Conservation (phyloP, 345 rosid genomes). For the Pistacia vera region DNA sequence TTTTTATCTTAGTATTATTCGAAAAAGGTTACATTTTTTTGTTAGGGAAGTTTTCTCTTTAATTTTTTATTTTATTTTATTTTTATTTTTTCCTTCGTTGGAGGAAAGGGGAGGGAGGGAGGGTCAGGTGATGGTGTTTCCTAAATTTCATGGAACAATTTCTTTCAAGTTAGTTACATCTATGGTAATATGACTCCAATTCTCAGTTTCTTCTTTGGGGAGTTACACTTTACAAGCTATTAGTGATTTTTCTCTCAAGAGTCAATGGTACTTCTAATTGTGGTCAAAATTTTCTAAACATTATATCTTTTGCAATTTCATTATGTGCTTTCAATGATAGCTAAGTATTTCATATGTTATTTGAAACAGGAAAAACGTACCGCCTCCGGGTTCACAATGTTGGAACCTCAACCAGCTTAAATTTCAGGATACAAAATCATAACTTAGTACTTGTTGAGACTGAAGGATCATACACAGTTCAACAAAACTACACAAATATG, state of each 20-base stretch:
- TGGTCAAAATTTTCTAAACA: neutral
- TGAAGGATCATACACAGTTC: slow-evolving; percentile 91
- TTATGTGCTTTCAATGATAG: neutral
- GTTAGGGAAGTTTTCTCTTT: neutral
- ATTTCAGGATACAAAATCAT: slow-evolving; percentile 88
- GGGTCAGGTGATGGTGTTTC: neutral
- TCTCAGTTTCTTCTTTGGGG: neutral
- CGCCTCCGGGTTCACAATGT: slow-evolving; percentile 85
- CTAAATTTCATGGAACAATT: neutral
- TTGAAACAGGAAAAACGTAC: slow-evolving; percentile 72
- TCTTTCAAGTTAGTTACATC: neutral
- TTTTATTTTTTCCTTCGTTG: neutral
- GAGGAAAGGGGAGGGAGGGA: neutral
- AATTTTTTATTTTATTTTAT: no score
- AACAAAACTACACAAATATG: slow-evolving; percentile 78
- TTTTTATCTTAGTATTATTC: no score
- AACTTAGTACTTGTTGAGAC: slow-evolving; percentile 90
- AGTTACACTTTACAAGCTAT: neutral
- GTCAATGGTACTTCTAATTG: neutral
- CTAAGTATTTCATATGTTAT: slow-evolving; percentile 17
- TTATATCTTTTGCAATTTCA: neutral
- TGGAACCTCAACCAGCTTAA: slow-evolving; percentile 86
- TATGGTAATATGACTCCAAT: neutral
- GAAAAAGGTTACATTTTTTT: neutral
- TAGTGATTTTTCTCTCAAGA: neutral